Evolutionary conservation across 169 alveolate genomes (phyloP), one percentile per base, ranked within the genome.

Genomic region (Babesia divergens): DNA sequence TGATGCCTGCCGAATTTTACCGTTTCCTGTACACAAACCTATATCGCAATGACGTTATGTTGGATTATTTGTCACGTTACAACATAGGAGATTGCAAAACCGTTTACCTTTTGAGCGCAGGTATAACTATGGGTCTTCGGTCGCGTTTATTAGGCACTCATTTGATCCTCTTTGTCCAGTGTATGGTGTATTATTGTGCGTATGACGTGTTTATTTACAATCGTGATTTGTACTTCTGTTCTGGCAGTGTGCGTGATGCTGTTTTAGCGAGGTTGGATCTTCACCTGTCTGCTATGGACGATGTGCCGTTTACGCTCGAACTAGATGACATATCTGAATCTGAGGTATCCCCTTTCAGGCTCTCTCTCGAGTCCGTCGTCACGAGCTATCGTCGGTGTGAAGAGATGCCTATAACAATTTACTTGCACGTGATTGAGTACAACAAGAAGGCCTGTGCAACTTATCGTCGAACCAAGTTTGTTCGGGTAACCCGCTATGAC

Each of bases 351-450:
- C 72, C 72, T 8, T 62, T 6, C 60, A 2, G 62, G 54, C 51
- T 47, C 35, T 18, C 50, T 29, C 4, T 22, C 13, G 2, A 6
- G 5, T 50, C 65, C 28, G 42, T 50, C 0, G 22, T 49, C 42
- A 6, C 34, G 32, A 1, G 5, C 31, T 65, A 31, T 22, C 53
- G 53, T 32, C 0, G 32, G 8, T 38, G 65, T 31, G 65, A 68
- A 14, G 50, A 22, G 7, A 62, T 80, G 65, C 88, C 88, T 0
- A 29, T 64, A 24, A 67, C 53, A 29, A 64, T 80, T 14, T 80
- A 80, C 70, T 37, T 80, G n/a, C 88, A 80, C 72, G 68, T 68
- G 38, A 80, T 80, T 24, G 54, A 32, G 28, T 80, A 80, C 72
- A 80, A 80, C 56, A 34, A 62, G 18, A n/a, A 20, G 22, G 88